A percentile compares a stretch with the other conserved stretches of the same genome.
Evolutionary conservation across 257 asterid genomes (phyloP).

Genomic region (Nyctanthes arbortristis): DNA sequence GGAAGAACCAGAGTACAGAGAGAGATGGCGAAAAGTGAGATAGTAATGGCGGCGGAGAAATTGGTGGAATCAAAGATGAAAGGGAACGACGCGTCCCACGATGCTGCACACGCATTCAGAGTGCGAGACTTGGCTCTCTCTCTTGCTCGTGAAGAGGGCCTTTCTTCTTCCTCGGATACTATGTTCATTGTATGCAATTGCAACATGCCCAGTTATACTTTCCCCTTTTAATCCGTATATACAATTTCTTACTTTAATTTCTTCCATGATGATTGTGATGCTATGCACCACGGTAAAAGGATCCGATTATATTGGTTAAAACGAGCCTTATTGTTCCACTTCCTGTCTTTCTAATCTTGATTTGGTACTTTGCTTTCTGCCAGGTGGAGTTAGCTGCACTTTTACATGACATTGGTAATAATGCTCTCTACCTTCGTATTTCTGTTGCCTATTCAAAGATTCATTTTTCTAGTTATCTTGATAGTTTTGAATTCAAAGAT

Average conservation of each 20-base stretch:
- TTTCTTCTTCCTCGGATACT: slow-evolving; percentile 55
- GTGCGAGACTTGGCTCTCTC: slow-evolving; percentile 90
- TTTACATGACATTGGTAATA: slow-evolving; percentile 86
- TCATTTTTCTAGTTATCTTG: no score
- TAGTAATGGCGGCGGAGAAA: slow-evolving; percentile 64
- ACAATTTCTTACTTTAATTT: neutral
- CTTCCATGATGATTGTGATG: no score
- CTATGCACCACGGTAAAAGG: no score
- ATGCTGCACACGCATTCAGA: slow-evolving; percentile 90
- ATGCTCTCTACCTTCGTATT: slow-evolving; percentile 8
- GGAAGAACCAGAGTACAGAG: neutral
- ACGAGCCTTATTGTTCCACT: neutral
- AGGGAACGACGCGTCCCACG: slow-evolving; percentile 93
- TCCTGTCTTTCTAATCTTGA: neutral
- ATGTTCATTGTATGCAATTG: slow-evolving; percentile 51
- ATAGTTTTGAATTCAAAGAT: no score
- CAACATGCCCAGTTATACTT: neutral
- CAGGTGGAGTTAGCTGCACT: slow-evolving; percentile 99
- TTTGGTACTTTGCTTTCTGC: slow-evolving; percentile 23
- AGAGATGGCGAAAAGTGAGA: slow-evolving; percentile 47
- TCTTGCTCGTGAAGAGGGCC: slow-evolving; percentile 76
- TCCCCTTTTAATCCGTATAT: neutral
- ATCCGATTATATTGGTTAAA: no score
- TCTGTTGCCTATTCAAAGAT: neutral
- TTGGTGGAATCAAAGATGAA: slow-evolving; percentile 69